Conservation (phyloP, 129 eudicot genomes). For the Deinandra increscens region DNA sequence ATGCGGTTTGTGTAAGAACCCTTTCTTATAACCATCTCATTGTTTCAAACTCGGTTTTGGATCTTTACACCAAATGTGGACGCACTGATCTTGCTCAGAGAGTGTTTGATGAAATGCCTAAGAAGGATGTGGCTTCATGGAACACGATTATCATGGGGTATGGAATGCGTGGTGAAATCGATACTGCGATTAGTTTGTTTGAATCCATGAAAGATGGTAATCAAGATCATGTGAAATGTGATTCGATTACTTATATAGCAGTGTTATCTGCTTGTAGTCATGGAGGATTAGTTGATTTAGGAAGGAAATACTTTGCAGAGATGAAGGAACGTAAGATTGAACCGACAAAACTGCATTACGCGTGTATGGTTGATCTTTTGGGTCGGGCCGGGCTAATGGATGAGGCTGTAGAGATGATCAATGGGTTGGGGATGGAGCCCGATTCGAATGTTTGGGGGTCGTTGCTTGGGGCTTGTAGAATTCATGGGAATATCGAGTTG, state of each 20-base stretch:
- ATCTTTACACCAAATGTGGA: slow-evolving; percentile 71
- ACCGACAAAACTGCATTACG: slow-evolving; percentile 40
- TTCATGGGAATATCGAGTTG: slow-evolving; percentile 50
- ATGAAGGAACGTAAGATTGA: slow-evolving; percentile 38
- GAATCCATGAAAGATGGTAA: slow-evolving; percentile 34
- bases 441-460: slow-evolving; percentile 57
- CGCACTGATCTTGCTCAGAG: slow-evolving; percentile 39
- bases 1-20: slow-evolving; percentile 45
- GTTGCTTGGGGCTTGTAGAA: slow-evolving; percentile 48
- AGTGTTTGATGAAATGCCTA: slow-evolving; percentile 30
- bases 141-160: slow-evolving; percentile 55
- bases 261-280: slow-evolving; percentile 52
- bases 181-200: slow-evolving; percentile 40
- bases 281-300: slow-evolving; percentile 48
- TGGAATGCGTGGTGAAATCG: slow-evolving; percentile 40
- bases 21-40: slow-evolving; percentile 39
- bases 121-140: slow-evolving; percentile 56
- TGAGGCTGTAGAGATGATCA: slow-evolving; percentile 47
- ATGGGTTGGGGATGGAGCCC: slow-evolving; percentile 34
- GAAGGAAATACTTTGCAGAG: slow-evolving; percentile 28
- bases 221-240: slow-evolving; percentile 28
- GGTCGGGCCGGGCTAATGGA: slow-evolving; percentile 55
- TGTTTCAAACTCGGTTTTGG: slow-evolving; percentile 63
- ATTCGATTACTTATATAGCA: slow-evolving; percentile 48
- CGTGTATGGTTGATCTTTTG: slow-evolving; percentile 60